phyloP scores from a whole-genome alignment of 352 stramenopile species.

The Phytopythium sindhum region DNA sequence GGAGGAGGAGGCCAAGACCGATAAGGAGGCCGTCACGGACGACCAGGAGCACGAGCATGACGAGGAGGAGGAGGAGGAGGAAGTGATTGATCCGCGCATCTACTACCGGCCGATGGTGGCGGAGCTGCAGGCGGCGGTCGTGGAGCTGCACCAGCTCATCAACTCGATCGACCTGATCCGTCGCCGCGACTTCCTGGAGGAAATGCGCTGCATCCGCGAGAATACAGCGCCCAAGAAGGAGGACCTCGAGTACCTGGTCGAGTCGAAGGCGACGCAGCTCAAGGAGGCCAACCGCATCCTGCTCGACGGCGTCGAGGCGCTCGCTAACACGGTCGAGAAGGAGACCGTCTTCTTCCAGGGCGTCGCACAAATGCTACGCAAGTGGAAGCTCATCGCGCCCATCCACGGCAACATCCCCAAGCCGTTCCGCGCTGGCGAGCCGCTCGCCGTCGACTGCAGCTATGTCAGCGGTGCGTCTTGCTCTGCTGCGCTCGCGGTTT shows the following conservation, averaged over 20 bases:
- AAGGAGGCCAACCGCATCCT: conserved; percentile 77
- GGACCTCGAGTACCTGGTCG: conserved; percentile 75
- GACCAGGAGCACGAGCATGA: conserved; percentile 15
- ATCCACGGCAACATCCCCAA: conserved; percentile 87
- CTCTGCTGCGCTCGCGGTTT: background rate
- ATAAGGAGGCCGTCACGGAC: background rate
- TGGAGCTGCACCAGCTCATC: conserved; percentile 82
- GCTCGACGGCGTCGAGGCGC: conserved; percentile 60
- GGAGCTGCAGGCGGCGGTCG: conserved; percentile 74
- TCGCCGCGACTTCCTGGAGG: conserved; percentile 73
- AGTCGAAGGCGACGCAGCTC: conserved; percentile 71
- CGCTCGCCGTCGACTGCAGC: conserved; percentile 82
- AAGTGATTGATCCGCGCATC: conserved; percentile 83
- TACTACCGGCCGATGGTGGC: conserved; percentile 84
- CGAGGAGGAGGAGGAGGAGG: conserved; percentile 42
- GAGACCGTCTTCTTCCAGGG: conserved; percentile 85
- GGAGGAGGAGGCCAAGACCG: conserved; percentile 16
- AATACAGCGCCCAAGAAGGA: conserved; percentile 81
- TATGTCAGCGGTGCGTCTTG: conserved; percentile 60
- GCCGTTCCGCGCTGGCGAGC: conserved; percentile 79
- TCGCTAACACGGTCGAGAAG: conserved; percentile 70
- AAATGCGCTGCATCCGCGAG: conserved; percentile 84
- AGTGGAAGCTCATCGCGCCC: conserved; percentile 85
- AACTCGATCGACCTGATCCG: conserved; percentile 87
- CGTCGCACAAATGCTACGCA: conserved; percentile 70